These are phyloP conservation scores for Gorgonomyces haynaldii DNA, from an alignment of 192 early-diverging fungal species.

Conservation along the genomic window DNA sequence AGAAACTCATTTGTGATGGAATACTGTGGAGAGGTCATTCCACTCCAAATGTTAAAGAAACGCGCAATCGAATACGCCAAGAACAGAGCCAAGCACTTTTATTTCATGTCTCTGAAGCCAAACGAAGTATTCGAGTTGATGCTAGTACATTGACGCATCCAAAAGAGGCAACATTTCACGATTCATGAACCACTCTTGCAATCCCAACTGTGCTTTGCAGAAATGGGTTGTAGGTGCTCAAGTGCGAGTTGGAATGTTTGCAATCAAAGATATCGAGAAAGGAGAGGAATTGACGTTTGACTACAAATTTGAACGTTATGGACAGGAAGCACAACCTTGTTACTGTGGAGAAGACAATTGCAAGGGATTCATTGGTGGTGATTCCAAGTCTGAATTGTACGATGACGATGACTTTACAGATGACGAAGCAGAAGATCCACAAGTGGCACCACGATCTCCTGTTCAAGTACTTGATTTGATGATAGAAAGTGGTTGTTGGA, in stretches of 20 bases:
- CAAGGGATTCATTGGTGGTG: constrained; percentile 73
- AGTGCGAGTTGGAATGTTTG: constrained; percentile 93
- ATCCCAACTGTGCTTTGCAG: constrained; percentile 85
- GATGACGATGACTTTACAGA: constrained; percentile 15
- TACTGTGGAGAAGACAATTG: constrained; percentile 83
- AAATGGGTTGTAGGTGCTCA: constrained; percentile 93
- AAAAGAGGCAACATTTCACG: constrained; percentile 84
- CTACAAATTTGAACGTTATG: constrained; percentile 94
- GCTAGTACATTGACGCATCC: constrained; percentile 85
- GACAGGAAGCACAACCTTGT: constrained; percentile 83
- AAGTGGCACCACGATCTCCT: constrained; percentile 42
- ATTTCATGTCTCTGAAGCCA: constrained; percentile 93
- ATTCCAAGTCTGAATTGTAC: constrained; percentile 1
- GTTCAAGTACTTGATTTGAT: constrained; percentile 35
- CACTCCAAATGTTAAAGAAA: constrained; percentile 68
- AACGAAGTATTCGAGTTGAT: constrained; percentile 51
- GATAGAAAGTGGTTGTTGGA: too few species aligned
- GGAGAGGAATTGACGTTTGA: constrained; percentile 95
- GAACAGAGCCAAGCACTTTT: constrained; percentile 82
- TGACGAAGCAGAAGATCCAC: constrained; percentile 39
- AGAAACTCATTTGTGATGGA: constrained; percentile 92
- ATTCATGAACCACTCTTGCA: constrained; percentile 97
- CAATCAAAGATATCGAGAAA: constrained; percentile 56
- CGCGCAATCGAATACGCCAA: constrained; percentile 70
- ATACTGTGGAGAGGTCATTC: constrained; percentile 92